Evolutionary conservation across 1,139 yeast genomes (phyloP).

Genomic region (Sugiyamaella novakii): DNA sequence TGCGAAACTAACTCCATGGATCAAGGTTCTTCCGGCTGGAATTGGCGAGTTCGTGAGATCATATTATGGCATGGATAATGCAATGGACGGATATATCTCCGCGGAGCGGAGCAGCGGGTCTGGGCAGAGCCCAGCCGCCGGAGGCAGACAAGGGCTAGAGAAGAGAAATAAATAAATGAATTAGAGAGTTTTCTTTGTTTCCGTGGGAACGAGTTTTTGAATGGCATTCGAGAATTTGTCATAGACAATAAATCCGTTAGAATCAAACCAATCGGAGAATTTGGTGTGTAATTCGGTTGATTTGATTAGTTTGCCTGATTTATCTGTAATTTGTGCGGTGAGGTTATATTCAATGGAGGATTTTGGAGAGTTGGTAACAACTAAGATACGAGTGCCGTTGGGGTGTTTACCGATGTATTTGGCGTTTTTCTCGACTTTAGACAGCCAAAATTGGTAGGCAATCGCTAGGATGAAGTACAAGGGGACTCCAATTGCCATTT

Average conservation of each 20-base stretch:
- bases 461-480: conserved; percentile 56
- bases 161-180: background rate
- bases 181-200: conserved; percentile 18
- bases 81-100: conserved; percentile 26
- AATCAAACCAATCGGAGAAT: conserved; percentile 37
- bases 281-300: conserved; percentile 19
- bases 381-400: conserved; percentile 31
- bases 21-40: conserved; percentile 74
- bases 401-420: conserved; percentile 59
- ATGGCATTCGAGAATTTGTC: conserved; percentile 28
- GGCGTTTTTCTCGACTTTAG: conserved; percentile 55
- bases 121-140: conserved; percentile 7
- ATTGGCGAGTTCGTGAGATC: conserved; percentile 56
- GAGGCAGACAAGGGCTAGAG: background rate
- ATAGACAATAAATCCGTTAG: conserved; percentile 35
- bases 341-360: conserved; percentile 54
- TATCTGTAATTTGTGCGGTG: conserved; percentile 39
- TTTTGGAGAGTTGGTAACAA: conserved; percentile 40
- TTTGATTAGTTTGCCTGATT: conserved; percentile 26
- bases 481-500: conserved; percentile 50
- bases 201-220: conserved; percentile 17
- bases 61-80: conserved; percentile 62
- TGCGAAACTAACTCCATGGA: conserved; percentile 64
- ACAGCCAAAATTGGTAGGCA: conserved; percentile 52
- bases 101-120: conserved; percentile 1